Evolutionary conservation across 805 yeast genomes (phyloP).

Genomic region (Priceomyces castillae): DNA sequence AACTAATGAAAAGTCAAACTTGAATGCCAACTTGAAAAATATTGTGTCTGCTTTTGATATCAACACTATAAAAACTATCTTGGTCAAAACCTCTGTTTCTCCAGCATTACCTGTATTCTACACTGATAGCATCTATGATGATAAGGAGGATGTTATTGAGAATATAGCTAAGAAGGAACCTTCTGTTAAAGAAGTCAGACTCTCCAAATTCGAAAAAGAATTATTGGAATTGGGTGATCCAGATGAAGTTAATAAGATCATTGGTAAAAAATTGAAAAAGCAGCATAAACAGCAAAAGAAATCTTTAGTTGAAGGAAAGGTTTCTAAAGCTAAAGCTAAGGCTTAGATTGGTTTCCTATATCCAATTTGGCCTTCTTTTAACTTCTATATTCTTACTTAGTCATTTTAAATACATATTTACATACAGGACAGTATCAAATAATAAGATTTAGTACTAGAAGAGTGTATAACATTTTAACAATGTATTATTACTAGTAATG

Average conservation of each 20-base stretch:
- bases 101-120: conserved; percentile 85
- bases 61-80: conserved; percentile 52
- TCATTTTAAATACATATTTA: conserved; percentile 3
- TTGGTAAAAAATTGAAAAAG: conserved; percentile 52
- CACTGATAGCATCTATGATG: conserved; percentile 52
- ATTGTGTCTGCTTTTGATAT: conserved; percentile 48
- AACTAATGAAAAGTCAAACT: conserved; percentile 33
- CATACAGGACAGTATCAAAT: conserved; percentile 5
- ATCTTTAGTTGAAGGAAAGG: background rate
- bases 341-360: background rate
- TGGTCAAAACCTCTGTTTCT: conserved; percentile 64
- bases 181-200: conserved; percentile 32
- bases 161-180: conserved; percentile 16
- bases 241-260: conserved; percentile 62
- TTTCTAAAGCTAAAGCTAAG: background rate
- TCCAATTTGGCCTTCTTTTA: background rate
- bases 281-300: conserved; percentile 11
- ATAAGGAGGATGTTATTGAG: conserved; percentile 51
- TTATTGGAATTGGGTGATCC: conserved; percentile 79
- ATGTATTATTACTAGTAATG: background rate
- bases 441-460: background rate
- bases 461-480: too few relatives aligned
- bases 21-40: conserved; percentile 59
- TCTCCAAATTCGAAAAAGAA: conserved; percentile 68
- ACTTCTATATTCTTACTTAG: background rate